phyloP scores from a whole-genome alignment of 129 eudicot species.

The Kitagawia praeruptora region DNA sequence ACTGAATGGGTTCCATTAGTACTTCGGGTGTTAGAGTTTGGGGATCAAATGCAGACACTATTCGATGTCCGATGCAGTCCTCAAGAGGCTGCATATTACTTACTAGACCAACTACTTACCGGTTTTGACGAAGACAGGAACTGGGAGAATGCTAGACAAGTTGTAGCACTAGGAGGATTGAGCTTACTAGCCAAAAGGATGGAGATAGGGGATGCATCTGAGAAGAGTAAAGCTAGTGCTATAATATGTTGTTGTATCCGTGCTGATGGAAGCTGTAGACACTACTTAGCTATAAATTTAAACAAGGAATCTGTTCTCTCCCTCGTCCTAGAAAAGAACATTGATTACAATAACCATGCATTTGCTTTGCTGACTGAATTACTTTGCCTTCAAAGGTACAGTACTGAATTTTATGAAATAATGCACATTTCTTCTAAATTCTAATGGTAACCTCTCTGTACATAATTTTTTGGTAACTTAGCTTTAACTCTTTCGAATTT shows the following conservation, averaged over 20 bases:
- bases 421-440: background rate
- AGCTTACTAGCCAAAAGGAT: conserved; percentile 53
- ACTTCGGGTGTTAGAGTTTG: conserved; percentile 67
- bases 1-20: conserved; percentile 65
- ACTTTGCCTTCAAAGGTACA: conserved; percentile 56
- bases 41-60: conserved; percentile 56
- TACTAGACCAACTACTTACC: conserved; percentile 46
- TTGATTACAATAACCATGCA: conserved; percentile 21
- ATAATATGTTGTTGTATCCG: conserved; percentile 38
- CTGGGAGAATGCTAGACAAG: conserved; percentile 47
- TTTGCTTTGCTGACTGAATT: conserved; percentile 49
- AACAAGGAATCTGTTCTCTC: conserved; percentile 40
- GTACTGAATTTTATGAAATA: background rate
- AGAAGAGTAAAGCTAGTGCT: conserved; percentile 42
- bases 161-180: conserved; percentile 59
- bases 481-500: conserved; percentile 5
- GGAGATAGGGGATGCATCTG: conserved; percentile 41
- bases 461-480: background rate
- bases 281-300: conserved; percentile 48
- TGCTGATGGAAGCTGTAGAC: conserved; percentile 75
- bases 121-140: conserved; percentile 60
- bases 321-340: conserved; percentile 28
- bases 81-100: conserved; percentile 67
- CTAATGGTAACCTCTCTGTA: background rate
- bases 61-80: conserved; percentile 55